A percentile compares a stretch with the other conserved stretches of the same genome.
phyloP scores from a whole-genome alignment of 441 rosid genomes.

The Aleurites moluccanus region DNA sequence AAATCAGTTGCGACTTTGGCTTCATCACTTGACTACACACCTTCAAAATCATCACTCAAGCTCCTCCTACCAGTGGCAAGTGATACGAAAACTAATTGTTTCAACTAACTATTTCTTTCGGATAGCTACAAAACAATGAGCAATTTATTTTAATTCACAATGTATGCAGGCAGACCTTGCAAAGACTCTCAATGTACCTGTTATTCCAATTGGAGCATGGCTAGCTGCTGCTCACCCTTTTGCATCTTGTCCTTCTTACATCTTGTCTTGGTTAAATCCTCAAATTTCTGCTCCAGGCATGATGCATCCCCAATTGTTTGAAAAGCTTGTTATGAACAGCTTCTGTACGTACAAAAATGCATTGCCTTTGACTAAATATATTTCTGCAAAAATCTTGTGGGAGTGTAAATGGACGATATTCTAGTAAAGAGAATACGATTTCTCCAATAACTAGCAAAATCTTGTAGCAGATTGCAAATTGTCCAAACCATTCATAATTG shows the following conservation, averaged over 20 bases:
- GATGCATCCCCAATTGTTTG: constrained; percentile 67
- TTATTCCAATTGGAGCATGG: constrained; percentile 61
- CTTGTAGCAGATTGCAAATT: background rate
- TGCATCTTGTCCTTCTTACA: constrained; percentile 61
- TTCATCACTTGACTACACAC: constrained; percentile 73
- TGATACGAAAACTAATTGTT: constrained; percentile 22
- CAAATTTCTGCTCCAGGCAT: constrained; percentile 71
- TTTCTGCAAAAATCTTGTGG: background rate
- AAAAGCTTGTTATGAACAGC: constrained; percentile 65
- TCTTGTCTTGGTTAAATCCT: constrained; percentile 58
- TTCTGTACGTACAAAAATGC: constrained; percentile 50
- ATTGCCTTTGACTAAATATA: background rate
- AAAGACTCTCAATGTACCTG: constrained; percentile 57
- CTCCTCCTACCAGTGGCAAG: constrained; percentile 75
- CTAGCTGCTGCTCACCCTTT: constrained; percentile 59
- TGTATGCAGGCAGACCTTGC: constrained; percentile 61
- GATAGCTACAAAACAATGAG: background rate
- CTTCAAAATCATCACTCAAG: constrained; percentile 71
- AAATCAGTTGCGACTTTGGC: constrained; percentile 65
- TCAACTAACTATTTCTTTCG: constrained; percentile 1
- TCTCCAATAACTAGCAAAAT: background rate
- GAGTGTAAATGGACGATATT: background rate
- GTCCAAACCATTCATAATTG: background rate
- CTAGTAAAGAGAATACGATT: background rate
- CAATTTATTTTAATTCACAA: constrained; percentile 22